phyloP scores from a whole-genome alignment of 2,329 filamentous ascomycete genomes.

The Epichloe hybrida region DNA sequence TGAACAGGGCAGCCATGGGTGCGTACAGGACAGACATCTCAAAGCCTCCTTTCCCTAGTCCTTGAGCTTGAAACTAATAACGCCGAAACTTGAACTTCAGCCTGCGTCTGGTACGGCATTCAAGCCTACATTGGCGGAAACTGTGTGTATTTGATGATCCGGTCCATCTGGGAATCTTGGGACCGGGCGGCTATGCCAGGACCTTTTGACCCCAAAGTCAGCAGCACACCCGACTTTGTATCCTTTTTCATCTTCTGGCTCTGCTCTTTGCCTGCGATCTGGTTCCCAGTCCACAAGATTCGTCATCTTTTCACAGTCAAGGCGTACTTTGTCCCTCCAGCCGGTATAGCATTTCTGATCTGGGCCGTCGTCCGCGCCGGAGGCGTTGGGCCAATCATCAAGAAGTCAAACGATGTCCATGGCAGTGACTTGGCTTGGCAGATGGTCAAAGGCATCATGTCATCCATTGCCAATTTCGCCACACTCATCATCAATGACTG shows the following conservation, averaged over 20 bases:
- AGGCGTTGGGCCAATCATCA: slow-evolving; percentile 70
- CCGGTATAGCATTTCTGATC: slow-evolving; percentile 75
- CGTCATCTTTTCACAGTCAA: slow-evolving; percentile 87
- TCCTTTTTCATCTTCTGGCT: slow-evolving; percentile 86
- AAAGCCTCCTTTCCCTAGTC: neutral
- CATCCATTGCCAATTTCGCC: slow-evolving; percentile 79
- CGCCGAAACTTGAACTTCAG: slow-evolving; percentile 18
- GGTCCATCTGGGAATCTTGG: slow-evolving; percentile 65
- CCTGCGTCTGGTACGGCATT: slow-evolving; percentile 79
- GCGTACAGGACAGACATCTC: slow-evolving; percentile 10
- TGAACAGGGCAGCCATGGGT: slow-evolving; percentile 75
- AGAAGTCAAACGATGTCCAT: slow-evolving; percentile 46
- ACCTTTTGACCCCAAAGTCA: slow-evolving; percentile 49
- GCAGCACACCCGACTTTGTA: slow-evolving; percentile 60
- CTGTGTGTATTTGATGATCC: slow-evolving; percentile 82
- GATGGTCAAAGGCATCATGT: slow-evolving; percentile 77
- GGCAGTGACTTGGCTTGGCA: slow-evolving; percentile 68
- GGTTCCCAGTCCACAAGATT: slow-evolving; percentile 80
- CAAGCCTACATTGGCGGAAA: slow-evolving; percentile 74
- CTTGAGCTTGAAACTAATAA: neutral
- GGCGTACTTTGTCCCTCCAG: slow-evolving; percentile 67
- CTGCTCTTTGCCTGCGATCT: slow-evolving; percentile 66
- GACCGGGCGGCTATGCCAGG: slow-evolving; percentile 49
- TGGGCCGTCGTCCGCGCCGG: slow-evolving; percentile 75
- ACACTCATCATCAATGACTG: slow-evolving; percentile 73